Evolutionary conservation across 2,329 filamentous ascomycete species (phyloP).

Genomic region (Calonectria crousiana): DNA sequence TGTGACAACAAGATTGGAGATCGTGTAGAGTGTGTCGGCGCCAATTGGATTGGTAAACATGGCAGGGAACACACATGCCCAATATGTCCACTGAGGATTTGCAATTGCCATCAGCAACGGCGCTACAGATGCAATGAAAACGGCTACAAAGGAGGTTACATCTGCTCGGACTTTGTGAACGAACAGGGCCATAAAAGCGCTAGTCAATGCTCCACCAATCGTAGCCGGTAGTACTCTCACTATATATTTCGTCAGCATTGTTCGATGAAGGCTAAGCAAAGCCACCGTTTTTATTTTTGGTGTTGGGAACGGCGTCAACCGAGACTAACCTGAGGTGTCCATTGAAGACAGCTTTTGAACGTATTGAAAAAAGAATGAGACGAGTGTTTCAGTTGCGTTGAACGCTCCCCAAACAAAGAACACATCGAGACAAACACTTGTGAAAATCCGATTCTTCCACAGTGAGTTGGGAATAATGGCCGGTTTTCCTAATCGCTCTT

Average conservation of each 20-base stretch:
- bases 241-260: neutral
- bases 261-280: neutral
- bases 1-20: constrained; percentile 63
- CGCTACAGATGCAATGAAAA: constrained; percentile 52
- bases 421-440: constrained; percentile 61
- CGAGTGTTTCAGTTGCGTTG: constrained; percentile 48
- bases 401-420: constrained; percentile 55
- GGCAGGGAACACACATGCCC: constrained; percentile 56
- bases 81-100: constrained; percentile 51
- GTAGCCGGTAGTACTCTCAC: constrained; percentile 5
- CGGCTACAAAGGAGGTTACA: constrained; percentile 47
- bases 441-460: constrained; percentile 67
- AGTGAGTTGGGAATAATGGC: constrained; percentile 70
- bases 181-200: neutral
- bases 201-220: constrained; percentile 8
- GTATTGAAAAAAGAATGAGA: constrained; percentile 31
- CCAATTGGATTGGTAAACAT: constrained; percentile 52
- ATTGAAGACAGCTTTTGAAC: constrained; percentile 11
- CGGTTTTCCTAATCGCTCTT: constrained; percentile 57
- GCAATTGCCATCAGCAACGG: constrained; percentile 62
- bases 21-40: constrained; percentile 62
- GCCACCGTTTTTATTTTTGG: neutral
- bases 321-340: constrained; percentile 3
- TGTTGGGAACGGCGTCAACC: neutral
- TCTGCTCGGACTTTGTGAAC: constrained; percentile 12